A percentile compares a stretch with the other conserved stretches of the same genome.
phyloP scores from a whole-genome alignment of 2,329 filamentous ascomycete species.

The Phialemoniopsis sp. region DNA sequence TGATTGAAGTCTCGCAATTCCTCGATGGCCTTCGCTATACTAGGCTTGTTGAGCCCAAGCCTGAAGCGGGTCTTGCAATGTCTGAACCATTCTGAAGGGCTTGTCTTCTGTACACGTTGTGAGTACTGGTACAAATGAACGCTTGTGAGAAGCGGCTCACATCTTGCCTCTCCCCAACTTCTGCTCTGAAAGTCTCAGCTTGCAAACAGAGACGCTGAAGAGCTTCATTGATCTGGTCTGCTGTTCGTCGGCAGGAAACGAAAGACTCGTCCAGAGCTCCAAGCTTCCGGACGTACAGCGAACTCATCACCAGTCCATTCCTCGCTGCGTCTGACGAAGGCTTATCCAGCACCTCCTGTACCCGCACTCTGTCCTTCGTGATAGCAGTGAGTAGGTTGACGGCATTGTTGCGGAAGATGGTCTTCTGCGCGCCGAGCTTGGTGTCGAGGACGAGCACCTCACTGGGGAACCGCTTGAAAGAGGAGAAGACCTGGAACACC shows the following conservation, averaged over 20 bases:
- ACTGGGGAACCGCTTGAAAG: slow-evolving; percentile 2
- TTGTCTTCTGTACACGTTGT: no score
- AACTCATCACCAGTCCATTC: not conserved
- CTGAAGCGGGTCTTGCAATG: slow-evolving; percentile 4
- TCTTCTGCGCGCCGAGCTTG: slow-evolving; percentile 3
- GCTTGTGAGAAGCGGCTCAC: not conserved
- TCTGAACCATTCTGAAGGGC: slow-evolving; percentile 1
- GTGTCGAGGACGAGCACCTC: slow-evolving; percentile 3
- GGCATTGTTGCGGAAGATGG: slow-evolving; percentile 6
- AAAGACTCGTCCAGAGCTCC: not conserved
- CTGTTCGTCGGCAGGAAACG: no score
- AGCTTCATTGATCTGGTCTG: no score
- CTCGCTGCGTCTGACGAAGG: not conserved
- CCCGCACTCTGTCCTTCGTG: slow-evolving; percentile 3
- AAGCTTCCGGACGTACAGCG: not conserved
- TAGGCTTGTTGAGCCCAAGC: slow-evolving; percentile 4
- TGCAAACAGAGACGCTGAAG: not conserved
- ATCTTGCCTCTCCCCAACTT: not conserved
- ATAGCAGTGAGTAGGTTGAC: slow-evolving; percentile 7
- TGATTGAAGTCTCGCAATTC: slow-evolving; percentile 9
- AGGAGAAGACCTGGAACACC: slow-evolving; percentile 1
- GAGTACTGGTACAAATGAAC: no score
- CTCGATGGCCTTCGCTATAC: slow-evolving; percentile 4
- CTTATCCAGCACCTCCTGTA: slow-evolving; percentile 1
- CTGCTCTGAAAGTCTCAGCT: not conserved